Conservation (phyloP, 805 yeast genomes). For the Wickerhamiella musiphila region DNA sequence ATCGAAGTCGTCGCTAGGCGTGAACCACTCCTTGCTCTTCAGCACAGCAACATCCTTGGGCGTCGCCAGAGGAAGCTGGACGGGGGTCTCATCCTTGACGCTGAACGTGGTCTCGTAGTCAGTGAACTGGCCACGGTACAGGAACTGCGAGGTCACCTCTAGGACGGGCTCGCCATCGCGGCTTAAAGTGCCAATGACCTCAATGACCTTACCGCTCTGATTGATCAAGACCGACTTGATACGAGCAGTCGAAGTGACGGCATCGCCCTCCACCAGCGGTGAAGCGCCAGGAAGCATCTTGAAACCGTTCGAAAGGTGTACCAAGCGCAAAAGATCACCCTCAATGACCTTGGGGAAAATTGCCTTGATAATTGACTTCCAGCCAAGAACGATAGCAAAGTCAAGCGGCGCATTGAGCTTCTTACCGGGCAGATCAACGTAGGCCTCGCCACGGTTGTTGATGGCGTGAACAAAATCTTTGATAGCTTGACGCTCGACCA, state of each 20-base stretch:
- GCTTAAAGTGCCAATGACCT: conserved; percentile 76
- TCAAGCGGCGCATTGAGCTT: conserved; percentile 90
- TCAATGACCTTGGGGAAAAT: conserved; percentile 92
- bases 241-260: conserved; percentile 64
- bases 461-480: conserved; percentile 92
- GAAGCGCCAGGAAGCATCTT: conserved; percentile 81
- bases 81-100: conserved; percentile 73
- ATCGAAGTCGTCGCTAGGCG: conserved; percentile 48
- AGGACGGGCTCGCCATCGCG: conserved; percentile 66
- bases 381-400: conserved; percentile 93
- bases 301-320: conserved; percentile 89
- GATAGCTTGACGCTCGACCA: conserved; percentile 59
- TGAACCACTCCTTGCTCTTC: conserved; percentile 96
- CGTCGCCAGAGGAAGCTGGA: conserved; percentile 52
- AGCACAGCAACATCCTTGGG: conserved; percentile 85
- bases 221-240: conserved; percentile 80
- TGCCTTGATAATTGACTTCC: conserved; percentile 97
- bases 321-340: conserved; percentile 87
- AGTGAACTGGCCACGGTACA: conserved; percentile 80
- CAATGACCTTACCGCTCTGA: conserved; percentile 87
- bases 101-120: conserved; percentile 90
- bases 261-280: conserved; percentile 78
- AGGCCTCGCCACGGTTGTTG: conserved; percentile 93
- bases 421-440: conserved; percentile 67
- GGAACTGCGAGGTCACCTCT: conserved; percentile 90